These are phyloP conservation scores for Cyanodermella asteris DNA, from an alignment of 2,329 filamentous ascomycete genomes.

Conservation along the genomic window DNA sequence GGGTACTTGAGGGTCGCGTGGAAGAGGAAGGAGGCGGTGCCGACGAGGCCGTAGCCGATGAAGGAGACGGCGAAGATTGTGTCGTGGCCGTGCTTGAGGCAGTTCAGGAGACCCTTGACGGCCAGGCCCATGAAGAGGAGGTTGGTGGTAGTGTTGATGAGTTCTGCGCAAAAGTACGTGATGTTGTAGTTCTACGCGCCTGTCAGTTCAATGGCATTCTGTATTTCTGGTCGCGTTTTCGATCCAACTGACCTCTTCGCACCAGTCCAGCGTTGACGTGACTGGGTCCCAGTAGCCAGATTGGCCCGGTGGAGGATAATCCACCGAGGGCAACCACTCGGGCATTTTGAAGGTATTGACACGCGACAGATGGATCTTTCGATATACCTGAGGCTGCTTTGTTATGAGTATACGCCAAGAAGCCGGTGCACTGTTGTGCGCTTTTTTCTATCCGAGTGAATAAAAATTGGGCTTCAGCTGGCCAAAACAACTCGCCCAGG, in stretches of 20 bases:
- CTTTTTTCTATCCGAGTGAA: no score
- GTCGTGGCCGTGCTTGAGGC: constrained; percentile 27
- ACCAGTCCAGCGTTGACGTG: constrained; percentile 57
- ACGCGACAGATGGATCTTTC: no score
- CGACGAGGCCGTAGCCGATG: constrained; percentile 27
- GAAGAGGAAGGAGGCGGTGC: constrained; percentile 28
- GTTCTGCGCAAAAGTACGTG: background rate
- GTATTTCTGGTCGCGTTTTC: no score
- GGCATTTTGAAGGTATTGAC: no score
- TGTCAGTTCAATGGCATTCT: constrained; percentile 1
- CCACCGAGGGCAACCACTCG: constrained; percentile 20
- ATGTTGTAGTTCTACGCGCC: constrained; percentile 1
- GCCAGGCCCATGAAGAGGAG: constrained; percentile 2
- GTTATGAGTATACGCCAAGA: no score
- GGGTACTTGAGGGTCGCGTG: constrained; percentile 29
- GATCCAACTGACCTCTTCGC: constrained; percentile 40
- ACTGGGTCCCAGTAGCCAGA: constrained; percentile 45
- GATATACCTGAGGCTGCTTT: no score
- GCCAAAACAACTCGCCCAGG: no score
- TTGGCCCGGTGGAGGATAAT: constrained; percentile 28
- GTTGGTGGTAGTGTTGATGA: constrained; percentile 1
- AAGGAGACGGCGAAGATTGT: constrained; percentile 41
- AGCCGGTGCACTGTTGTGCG: no score
- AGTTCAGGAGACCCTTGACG: no score
- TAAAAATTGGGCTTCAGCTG: no score